A percentile compares a stretch with the other conserved stretches of the same genome.
These are phyloP conservation scores for Puccinia hordei DNA, from an alignment of 1,284 basidiomycete species.

Conservation along the genomic window DNA sequence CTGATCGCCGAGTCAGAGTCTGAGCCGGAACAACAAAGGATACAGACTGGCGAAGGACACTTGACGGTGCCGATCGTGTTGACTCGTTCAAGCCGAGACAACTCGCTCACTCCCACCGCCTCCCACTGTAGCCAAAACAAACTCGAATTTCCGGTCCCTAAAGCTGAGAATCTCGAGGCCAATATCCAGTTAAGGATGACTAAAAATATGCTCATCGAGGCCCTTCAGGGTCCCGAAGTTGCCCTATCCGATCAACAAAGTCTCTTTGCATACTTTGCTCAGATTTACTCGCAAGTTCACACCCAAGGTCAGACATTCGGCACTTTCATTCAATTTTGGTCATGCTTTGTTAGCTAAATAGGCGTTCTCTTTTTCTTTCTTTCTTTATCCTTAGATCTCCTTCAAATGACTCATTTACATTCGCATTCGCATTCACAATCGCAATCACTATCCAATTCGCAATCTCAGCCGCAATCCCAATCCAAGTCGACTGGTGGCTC, in stretches of 20 bases:
- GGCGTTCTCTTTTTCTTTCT: not conserved
- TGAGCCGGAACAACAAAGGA: not conserved
- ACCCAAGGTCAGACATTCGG: slow-evolving; percentile 24
- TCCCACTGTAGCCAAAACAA: slow-evolving; percentile 8
- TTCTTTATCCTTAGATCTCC: not conserved
- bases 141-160: slow-evolving; percentile 64
- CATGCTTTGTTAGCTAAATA: not conserved
- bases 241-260: slow-evolving; percentile 82
- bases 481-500: slow-evolving; percentile 16
- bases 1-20: not conserved
- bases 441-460: not conserved
- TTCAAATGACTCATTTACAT: slow-evolving; percentile 4
- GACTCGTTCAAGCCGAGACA: not conserved
- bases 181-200: slow-evolving; percentile 85
- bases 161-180: slow-evolving; percentile 72
- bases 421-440: slow-evolving; percentile 5
- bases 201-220: slow-evolving; percentile 78
- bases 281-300: slow-evolving; percentile 51
- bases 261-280: slow-evolving; percentile 76
- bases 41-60: slow-evolving; percentile 9
- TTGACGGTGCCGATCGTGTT: not conserved
- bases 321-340: not conserved
- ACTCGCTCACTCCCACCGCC: not conserved
- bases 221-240: slow-evolving; percentile 79
- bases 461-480: slow-evolving; percentile 8